Percentiles rank a stretch among this genome's conserved stretches.
Evolutionary conservation across 257 asterid species (phyloP).

Genomic region (Solanum phureja): DNA sequence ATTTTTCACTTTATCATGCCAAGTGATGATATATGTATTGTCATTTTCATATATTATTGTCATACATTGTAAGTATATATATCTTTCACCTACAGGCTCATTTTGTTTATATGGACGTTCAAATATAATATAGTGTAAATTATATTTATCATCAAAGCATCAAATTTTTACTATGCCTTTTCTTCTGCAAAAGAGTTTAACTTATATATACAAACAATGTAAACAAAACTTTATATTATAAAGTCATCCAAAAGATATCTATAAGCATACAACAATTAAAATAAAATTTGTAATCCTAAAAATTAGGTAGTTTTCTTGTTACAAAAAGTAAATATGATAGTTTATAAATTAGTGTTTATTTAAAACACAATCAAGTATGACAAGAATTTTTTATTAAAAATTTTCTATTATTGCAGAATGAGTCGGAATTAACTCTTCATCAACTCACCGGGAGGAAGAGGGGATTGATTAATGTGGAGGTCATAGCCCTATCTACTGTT

Average conservation of each 20-base stretch:
- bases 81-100: too few species aligned
- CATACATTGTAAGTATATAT: too few species aligned
- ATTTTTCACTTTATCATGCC: too few species aligned
- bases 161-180: too few species aligned
- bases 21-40: neutral
- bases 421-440: neutral
- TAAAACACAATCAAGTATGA: neutral
- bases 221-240: too few species aligned
- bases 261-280: neutral
- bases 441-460: neutral
- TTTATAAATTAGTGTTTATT: neutral
- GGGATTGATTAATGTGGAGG: too few species aligned
- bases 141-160: too few species aligned
- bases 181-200: too few species aligned
- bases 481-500: neutral
- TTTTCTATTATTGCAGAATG: neutral
- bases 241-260: too few species aligned
- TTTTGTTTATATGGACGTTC: too few species aligned
- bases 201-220: neutral
- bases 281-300: neutral
- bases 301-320: neutral
- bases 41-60: neutral
- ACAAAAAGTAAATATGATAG: neutral
- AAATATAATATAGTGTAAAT: too few species aligned
- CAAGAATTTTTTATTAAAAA: too few species aligned